Evolutionary conservation across 2,329 filamentous ascomycete species (phyloP), one percentile per base, ranked within the genome.

Genomic region (Talaromyces pinophilus): DNA sequence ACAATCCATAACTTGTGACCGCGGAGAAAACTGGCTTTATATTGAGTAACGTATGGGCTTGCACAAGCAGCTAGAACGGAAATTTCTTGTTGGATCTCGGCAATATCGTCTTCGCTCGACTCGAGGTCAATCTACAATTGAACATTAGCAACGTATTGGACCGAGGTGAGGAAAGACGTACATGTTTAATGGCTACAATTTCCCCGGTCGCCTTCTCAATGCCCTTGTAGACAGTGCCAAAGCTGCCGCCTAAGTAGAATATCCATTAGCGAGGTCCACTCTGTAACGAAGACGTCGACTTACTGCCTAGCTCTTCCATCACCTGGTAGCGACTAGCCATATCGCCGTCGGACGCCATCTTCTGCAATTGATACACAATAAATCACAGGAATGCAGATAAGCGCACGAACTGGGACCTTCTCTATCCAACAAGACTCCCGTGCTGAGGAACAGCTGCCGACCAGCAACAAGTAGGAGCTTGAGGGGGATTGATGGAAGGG

Each of bases 1-100:
- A 98, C 92, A 75, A 99, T 99, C 95, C 95, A 99, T 83, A 99
- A 83, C 81, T 98, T 99, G 77, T 93, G 91, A 30, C 95, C 95
- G 72, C 92, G 88, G n/a, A 98, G 86, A 78, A 98, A 99, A 76
- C 93, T 97, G 25, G 92, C 91, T 78, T 93, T 96, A 84, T 99
- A 99, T 77, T 96, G 92, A 17, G 95, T 98, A 71, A 99, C 93
- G 78, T 91, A 96, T 59, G 91, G 90, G 77, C 93, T 97, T 71
- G 91, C 91, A 82, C 95, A 99, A 63, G 95, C 97, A 80, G 93
- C 95, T 68, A 99, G 85, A 40, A 99, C 91, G 2, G 92, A 91
- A 71, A 99, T 98, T 77, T 99, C 95, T 76, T 96, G 93, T 74
- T 99, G 94, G 67, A 99, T 98, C 77, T 99, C 95, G 78, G 93